Conservation (phyloP, 2,329 filamentous ascomycete genomes). For the Penicillium brasilianum region DNA sequence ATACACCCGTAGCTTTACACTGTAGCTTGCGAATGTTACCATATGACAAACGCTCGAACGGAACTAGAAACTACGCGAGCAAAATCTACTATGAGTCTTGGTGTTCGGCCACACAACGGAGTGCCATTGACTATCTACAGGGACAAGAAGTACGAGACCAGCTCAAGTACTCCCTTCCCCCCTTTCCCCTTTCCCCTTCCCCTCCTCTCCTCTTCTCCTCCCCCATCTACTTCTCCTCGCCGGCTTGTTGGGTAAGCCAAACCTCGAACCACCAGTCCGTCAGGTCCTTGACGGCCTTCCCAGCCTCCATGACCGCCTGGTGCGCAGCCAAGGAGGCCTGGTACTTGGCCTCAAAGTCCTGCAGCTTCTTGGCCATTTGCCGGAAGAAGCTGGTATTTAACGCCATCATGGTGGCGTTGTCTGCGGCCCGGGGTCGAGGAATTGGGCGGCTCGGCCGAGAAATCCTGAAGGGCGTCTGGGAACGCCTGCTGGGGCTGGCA, state of each 20-base stretch:
- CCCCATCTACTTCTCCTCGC: neutral
- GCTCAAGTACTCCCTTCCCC: slow-evolving; percentile 2
- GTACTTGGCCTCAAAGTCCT: slow-evolving; percentile 62
- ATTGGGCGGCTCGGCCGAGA: neutral
- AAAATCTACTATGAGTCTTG: neutral
- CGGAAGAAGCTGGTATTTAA: slow-evolving; percentile 60
- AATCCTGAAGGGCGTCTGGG: neutral
- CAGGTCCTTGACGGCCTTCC: neutral
- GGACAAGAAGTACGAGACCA: neutral
- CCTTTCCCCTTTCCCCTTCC: neutral
- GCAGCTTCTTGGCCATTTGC: slow-evolving; percentile 62
- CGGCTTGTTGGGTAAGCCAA: neutral
- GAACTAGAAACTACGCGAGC: neutral
- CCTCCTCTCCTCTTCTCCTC: no score
- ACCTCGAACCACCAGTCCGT: neutral
- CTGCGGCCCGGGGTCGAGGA: neutral
- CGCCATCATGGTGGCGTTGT: slow-evolving; percentile 36
- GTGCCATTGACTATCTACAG: neutral
- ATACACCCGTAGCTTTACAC: no score
- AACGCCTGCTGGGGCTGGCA: neutral
- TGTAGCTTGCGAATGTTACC: no score
- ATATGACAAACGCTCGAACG: no score
- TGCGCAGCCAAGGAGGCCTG: slow-evolving; percentile 45
- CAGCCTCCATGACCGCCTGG: slow-evolving; percentile 5
- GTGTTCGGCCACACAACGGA: neutral